A percentile compares a stretch with the other conserved stretches of the same genome.
Conservation (phyloP, 2,329 filamentous ascomycete genomes). For the Ceratocystis ficicola region DNA sequence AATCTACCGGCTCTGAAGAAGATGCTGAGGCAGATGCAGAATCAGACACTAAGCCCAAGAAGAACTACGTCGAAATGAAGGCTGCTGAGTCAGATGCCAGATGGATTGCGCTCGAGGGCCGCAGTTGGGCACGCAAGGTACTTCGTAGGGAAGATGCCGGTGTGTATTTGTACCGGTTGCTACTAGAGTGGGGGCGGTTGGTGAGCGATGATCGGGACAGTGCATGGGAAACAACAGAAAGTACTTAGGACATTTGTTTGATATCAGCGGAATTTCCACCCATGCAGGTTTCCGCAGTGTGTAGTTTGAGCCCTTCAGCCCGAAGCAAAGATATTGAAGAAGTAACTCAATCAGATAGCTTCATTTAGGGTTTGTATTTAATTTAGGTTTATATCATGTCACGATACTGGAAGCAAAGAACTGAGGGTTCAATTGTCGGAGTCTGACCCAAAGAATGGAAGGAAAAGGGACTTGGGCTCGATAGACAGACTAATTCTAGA, state of each 20-base stretch:
- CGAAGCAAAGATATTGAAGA: background rate
- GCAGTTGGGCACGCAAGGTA: slow-evolving; percentile 51
- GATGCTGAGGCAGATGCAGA: background rate
- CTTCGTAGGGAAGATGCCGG: slow-evolving; percentile 64
- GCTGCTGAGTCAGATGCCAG: slow-evolving; percentile 39
- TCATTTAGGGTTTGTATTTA: no score
- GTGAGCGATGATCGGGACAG: slow-evolving; percentile 48
- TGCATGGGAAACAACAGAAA: background rate
- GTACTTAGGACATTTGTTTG: background rate
- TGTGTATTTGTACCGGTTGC: slow-evolving; percentile 63
- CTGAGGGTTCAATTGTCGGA: no score
- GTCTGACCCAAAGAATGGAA: no score
- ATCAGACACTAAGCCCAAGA: background rate
- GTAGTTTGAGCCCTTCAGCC: no score
- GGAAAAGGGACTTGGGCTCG: no score
- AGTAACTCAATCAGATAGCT: no score
- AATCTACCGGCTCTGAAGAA: slow-evolving; percentile 27
- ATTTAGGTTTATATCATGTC: no score
- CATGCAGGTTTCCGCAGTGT: no score
- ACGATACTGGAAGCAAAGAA: no score
- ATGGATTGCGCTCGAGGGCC: slow-evolving; percentile 55
- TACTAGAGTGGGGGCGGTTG: slow-evolving; percentile 65
- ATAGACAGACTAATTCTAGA: no score
- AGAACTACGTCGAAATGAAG: slow-evolving; percentile 10
- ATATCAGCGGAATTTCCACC: background rate